phyloP scores from a whole-genome alignment of 208 protist genomes.

The Crithidia sp. region DNA sequence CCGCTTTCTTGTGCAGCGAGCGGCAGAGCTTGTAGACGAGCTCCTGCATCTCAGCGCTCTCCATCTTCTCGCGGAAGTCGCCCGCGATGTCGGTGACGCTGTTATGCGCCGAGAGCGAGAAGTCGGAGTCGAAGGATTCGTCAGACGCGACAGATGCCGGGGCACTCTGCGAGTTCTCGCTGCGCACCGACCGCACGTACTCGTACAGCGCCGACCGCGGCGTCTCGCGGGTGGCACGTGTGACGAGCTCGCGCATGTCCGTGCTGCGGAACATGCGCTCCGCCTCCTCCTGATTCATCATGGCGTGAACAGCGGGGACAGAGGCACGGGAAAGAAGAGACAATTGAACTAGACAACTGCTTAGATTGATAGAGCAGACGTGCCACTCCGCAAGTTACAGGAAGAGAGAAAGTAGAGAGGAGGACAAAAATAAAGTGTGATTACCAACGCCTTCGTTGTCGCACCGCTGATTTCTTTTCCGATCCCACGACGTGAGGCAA shows the following conservation, averaged over 20 bases:
- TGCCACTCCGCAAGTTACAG: no score
- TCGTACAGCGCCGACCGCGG: slow-evolving; percentile 49
- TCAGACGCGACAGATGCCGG: slow-evolving; percentile 50
- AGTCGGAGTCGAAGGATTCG: slow-evolving; percentile 67
- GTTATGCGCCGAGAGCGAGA: slow-evolving; percentile 36
- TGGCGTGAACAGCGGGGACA: neutral
- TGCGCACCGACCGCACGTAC: slow-evolving; percentile 43
- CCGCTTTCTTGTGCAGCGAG: slow-evolving; percentile 75
- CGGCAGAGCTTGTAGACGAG: slow-evolving; percentile 79
- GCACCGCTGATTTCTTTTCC: no score
- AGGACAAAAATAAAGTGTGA: no score
- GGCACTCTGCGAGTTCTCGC: slow-evolving; percentile 10
- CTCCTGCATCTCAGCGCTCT: slow-evolving; percentile 49
- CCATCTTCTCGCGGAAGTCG: slow-evolving; percentile 14
- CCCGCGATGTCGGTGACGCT: slow-evolving; percentile 30
- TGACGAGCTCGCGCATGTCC: slow-evolving; percentile 37
- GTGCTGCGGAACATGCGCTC: slow-evolving; percentile 17
- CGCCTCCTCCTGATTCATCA: slow-evolving; percentile 1
- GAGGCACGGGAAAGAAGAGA: neutral
- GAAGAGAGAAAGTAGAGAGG: no score
- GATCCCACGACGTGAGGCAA: no score
- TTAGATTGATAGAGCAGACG: no score
- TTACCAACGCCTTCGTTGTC: no score
- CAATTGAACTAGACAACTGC: no score
- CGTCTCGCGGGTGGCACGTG: slow-evolving; percentile 16